Percentiles rank a stretch among this genome's conserved stretches.
Evolutionary conservation across 2,329 filamentous ascomycete species (phyloP).

Genomic region (Penicillium sumatraense): DNA sequence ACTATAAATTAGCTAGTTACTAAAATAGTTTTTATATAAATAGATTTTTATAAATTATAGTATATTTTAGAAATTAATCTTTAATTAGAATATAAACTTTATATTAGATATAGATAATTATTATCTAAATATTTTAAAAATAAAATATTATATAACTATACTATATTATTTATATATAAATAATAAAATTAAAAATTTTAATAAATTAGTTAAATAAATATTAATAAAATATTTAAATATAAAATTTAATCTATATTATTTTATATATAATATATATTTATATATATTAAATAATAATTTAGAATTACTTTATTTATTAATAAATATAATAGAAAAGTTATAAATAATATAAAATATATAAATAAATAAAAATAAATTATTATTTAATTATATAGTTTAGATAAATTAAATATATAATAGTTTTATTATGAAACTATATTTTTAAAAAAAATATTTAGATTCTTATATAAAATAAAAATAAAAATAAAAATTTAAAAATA

Average conservation of each 20-base stretch:
- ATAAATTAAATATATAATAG: too few relatives aligned
- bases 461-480: too few relatives aligned
- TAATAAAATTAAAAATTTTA: conserved; percentile 13
- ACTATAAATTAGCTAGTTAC: not conserved
- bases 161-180: conserved; percentile 12
- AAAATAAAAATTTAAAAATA: too few relatives aligned
- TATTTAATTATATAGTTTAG: too few relatives aligned
- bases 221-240: conserved; percentile 8
- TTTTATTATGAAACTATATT: too few relatives aligned
- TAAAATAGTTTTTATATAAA: not conserved
- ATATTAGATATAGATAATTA: not conserved
- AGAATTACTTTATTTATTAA: too few relatives aligned
- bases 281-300: too few relatives aligned
- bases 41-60: conserved; percentile 9
- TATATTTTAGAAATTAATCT: not conserved
- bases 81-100: not conserved
- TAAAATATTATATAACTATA: not conserved
- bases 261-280: too few relatives aligned
- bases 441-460: too few relatives aligned
- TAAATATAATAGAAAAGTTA: too few relatives aligned
- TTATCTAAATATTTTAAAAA: not conserved
- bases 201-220: conserved; percentile 1
- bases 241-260: not conserved
- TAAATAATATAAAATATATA: too few relatives aligned
- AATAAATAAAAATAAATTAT: too few relatives aligned